Percentiles rank a stretch among this genome's conserved stretches.
phyloP scores from a whole-genome alignment of 768 basidiomycete genomes.

The Panaeolus papilionaceus region DNA sequence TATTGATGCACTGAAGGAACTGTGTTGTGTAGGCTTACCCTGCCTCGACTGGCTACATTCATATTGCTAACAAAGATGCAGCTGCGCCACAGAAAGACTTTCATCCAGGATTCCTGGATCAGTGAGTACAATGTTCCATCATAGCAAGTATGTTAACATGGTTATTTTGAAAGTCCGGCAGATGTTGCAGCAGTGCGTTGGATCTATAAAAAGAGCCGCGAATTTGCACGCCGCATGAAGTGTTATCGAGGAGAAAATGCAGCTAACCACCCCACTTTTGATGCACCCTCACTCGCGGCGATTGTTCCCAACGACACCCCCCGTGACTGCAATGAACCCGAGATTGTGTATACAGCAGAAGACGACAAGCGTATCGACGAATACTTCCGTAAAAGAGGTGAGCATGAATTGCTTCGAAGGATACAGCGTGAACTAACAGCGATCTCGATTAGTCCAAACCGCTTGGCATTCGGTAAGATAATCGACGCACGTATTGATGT shows the following conservation, averaged over 20 bases:
- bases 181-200: constrained; percentile 51
- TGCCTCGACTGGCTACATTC: constrained; percentile 40
- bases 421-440: too few relatives aligned
- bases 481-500: neutral
- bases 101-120: constrained; percentile 38
- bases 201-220: constrained; percentile 58
- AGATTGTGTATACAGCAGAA: constrained; percentile 42
- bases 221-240: constrained; percentile 59
- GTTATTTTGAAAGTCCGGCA: constrained; percentile 33
- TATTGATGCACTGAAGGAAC: constrained; percentile 45
- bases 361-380: constrained; percentile 45
- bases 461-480: constrained; percentile 50
- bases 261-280: constrained; percentile 31
- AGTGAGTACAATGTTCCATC: constrained; percentile 30
- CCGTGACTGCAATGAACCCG: constrained; percentile 35
- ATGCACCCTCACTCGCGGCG: constrained; percentile 27
- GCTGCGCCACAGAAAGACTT: constrained; percentile 37
- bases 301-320: constrained; percentile 29
- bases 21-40: constrained; percentile 41
- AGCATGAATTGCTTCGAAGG: constrained; percentile 11
- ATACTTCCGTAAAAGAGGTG: constrained; percentile 39
- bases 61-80: constrained; percentile 42
- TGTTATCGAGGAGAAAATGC: constrained; percentile 38
- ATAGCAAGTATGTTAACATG: neutral
- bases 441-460: constrained; percentile 36